Evolutionary conservation across 768 basidiomycete genomes (phyloP).

Genomic region (Mycena floridula): DNA sequence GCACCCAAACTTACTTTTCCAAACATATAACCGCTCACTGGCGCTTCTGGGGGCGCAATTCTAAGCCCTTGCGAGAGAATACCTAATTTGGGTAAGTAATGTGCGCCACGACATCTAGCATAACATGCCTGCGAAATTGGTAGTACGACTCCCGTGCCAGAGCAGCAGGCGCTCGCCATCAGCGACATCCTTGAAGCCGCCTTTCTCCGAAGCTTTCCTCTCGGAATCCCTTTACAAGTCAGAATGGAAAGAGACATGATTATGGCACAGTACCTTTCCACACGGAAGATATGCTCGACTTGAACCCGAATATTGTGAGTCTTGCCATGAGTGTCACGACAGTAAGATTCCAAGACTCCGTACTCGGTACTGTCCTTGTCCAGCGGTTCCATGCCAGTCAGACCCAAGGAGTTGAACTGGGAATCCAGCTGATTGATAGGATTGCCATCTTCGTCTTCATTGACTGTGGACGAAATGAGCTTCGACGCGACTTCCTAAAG

Average conservation of each 20-base stretch:
- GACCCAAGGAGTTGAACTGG: slow-evolving; percentile 45
- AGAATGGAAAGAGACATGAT: not conserved
- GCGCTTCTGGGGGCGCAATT: slow-evolving; percentile 61
- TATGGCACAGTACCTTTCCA: slow-evolving; percentile 38
- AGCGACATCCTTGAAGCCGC: slow-evolving; percentile 33
- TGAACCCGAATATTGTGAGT: slow-evolving; percentile 45
- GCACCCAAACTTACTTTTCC: slow-evolving; percentile 47
- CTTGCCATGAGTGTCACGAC: slow-evolving; percentile 47
- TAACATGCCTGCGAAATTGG: slow-evolving; percentile 51
- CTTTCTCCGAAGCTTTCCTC: slow-evolving; percentile 34
- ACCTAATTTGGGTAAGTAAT: slow-evolving; percentile 20
- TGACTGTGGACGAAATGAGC: slow-evolving; percentile 35
- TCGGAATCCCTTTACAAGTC: slow-evolving; percentile 17
- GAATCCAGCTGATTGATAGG: slow-evolving; percentile 52
- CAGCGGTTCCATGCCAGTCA: slow-evolving; percentile 47
- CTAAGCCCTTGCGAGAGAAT: slow-evolving; percentile 58
- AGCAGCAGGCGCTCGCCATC: slow-evolving; percentile 49
- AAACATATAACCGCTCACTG: slow-evolving; percentile 58
- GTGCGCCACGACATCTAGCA: not conserved
- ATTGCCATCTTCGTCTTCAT: slow-evolving; percentile 36
- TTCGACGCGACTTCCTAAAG: slow-evolving; percentile 51
- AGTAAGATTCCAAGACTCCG: slow-evolving; percentile 38
- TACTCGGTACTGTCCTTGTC: slow-evolving; percentile 36
- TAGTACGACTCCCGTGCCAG: slow-evolving; percentile 60
- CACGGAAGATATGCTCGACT: slow-evolving; percentile 43